A percentile compares a stretch with the other conserved stretches of the same genome.
These are phyloP conservation scores for Lagenidium sp. DNA, from an alignment of 352 stramenopile genomes.

Conservation along the genomic window DNA sequence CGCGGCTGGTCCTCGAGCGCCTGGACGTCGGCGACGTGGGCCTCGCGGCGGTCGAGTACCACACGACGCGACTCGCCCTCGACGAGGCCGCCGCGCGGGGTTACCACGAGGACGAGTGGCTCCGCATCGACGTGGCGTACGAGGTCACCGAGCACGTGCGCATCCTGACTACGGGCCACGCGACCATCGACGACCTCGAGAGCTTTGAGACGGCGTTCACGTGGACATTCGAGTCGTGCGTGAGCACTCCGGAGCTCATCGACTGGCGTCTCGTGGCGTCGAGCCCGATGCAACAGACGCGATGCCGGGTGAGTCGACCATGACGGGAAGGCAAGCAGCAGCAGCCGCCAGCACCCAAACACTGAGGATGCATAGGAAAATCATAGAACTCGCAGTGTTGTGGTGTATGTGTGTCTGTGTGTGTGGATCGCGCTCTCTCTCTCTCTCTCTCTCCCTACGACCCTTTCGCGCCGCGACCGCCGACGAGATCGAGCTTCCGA, in stretches of 20 bases:
- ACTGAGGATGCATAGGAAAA: too few relatives aligned
- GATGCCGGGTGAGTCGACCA: too few relatives aligned
- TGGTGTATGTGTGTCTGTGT: too few relatives aligned
- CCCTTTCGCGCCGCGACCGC: too few relatives aligned
- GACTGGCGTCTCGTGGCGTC: slow-evolving; percentile 34
- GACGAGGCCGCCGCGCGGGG: slow-evolving; percentile 11
- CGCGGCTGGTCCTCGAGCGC: slow-evolving; percentile 23
- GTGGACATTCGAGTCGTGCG: slow-evolving; percentile 51
- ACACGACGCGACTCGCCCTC: slow-evolving; percentile 8
- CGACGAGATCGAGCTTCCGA: slow-evolving; percentile 8
- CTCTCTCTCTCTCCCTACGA: too few relatives aligned
- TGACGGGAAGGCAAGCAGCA: too few relatives aligned
- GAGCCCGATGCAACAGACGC: slow-evolving; percentile 17
- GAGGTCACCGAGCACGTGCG: slow-evolving; percentile 39
- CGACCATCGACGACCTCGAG: slow-evolving; percentile 28
- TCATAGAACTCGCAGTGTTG: too few relatives aligned
- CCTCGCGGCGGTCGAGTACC: slow-evolving; percentile 37
- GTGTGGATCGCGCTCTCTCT: too few relatives aligned
- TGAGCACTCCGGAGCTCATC: slow-evolving; percentile 21
- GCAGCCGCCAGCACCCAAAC: too few relatives aligned
- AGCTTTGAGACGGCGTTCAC: slow-evolving; percentile 35
- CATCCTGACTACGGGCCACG: neutral
- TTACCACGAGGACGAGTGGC: slow-evolving; percentile 29
- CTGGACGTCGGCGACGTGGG: slow-evolving; percentile 28
- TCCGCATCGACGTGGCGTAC: slow-evolving; percentile 33